A percentile compares a stretch with the other conserved stretches of the same genome.
phyloP scores from a whole-genome alignment of 805 yeast genomes.

The Saccharomycopsis olivae region DNA sequence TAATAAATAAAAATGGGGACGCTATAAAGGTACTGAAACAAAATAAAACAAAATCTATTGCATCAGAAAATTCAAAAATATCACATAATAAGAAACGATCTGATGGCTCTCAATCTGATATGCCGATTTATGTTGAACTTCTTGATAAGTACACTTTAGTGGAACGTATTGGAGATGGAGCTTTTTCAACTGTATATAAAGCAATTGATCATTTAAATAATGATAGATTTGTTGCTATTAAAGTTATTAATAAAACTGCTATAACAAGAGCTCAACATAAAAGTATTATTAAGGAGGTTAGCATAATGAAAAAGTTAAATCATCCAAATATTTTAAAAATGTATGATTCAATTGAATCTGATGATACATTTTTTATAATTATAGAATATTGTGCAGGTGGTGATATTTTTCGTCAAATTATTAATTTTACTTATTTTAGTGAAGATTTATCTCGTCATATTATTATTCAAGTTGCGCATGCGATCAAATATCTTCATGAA shows the following conservation, averaged over 20 bases:
- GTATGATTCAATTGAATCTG: conserved; percentile 40
- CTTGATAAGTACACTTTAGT: conserved; percentile 24
- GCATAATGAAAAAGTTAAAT: conserved; percentile 54
- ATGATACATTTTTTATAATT: conserved; percentile 46
- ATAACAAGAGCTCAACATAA: conserved; percentile 41
- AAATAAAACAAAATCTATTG: too few species aligned
- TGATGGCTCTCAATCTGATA: too few species aligned
- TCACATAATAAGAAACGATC: too few species aligned
- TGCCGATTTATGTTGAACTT: too few species aligned
- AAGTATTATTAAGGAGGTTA: conserved; percentile 59
- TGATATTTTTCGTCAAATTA: conserved; percentile 71
- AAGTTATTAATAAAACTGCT: conserved; percentile 55
- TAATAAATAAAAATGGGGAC: too few species aligned
- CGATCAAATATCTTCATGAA: conserved; percentile 62
- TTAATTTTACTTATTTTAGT: conserved; percentile 63
- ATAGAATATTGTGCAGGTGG: conserved; percentile 69
- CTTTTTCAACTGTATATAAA: conserved; percentile 76
- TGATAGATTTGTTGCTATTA: conserved; percentile 50
- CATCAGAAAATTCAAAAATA: too few species aligned
- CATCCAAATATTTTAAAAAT: conserved; percentile 54
- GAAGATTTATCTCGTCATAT: conserved; percentile 67
- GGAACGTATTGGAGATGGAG: conserved; percentile 68
- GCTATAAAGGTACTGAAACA: too few species aligned
- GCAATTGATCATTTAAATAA: conserved; percentile 40
- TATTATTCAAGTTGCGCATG: conserved; percentile 58